Base-by-base conservation (phyloP, 2,329 filamentous ascomycete species). In the Phialophora chinensis region DNA sequence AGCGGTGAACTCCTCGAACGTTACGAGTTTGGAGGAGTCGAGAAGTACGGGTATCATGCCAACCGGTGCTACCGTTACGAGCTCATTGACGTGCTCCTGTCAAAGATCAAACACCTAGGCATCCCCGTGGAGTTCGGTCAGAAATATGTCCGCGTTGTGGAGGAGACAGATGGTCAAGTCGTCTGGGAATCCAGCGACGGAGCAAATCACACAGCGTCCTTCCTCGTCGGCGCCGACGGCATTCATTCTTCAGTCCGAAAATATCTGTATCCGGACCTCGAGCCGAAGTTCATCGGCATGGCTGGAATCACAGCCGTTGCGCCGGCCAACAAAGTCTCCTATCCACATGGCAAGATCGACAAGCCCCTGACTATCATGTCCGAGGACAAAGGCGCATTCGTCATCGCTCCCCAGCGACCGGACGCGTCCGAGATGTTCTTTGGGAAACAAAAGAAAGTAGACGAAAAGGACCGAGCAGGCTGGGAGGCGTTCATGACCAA, bases 221-320 rank as follows among this genome's bases (percentile, higher is more conserved):
- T 86, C 12, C 79, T 89, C 0, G 77, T 88, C 17, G 86, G 85
- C 0, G 84, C 85, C 0, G 86, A 89, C 65, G 86, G 87, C 0
- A 88, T 88, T 58, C 84, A 88, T 72, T 87, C 85, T 0, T 78
- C 76, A 0, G 83, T 88, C 0, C 80, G 86, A 2, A 78, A 76
- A 3, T 81, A 86, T 50, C 75, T 89, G 0, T 79, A 83, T 54
- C 83, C 85, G 0, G 78, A 81, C 0, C 70, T 84, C 0, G 73
- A 79, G 38, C 83, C 86, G 1, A 78, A 75, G 1, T 88, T 86
- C 71, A 83, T 81, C 0, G 83, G 83, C 42, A 81, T 83, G n/a
- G 71, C 80, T 4, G 80, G 75, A 5, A 77, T 79, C 35, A 79
- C 74, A n/a, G 79, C 74, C 35, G 66, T 62, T 12, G 69, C 66